Base-by-base conservation (phyloP, 192 early-diverging fungal species). In the Kickxella alabastrina region DNA sequence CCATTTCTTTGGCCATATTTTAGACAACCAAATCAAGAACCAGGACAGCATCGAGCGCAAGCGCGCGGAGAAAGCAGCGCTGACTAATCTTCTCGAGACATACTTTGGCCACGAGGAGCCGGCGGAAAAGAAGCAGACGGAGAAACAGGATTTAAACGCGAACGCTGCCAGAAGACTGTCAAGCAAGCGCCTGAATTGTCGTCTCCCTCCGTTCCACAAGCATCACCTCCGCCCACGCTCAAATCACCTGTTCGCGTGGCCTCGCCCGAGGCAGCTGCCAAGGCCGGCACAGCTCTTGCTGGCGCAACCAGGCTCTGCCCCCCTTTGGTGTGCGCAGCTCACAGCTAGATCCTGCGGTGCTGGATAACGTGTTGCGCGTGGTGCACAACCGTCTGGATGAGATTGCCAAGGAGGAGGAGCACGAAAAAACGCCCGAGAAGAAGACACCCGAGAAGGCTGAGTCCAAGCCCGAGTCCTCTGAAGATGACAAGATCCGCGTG, bases 31-130 rank as follows among this genome's bases (percentile, higher is more conserved):
- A 43, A 23, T 75, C 8, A 52, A 37, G 21, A 52, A 54, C 1
- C 71, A 67, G 47, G 71, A 75, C 43, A 51, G 59, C 13, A 40
- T 52, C 12, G 71, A 66, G 36, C 52, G 71, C 21, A 62, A 55
- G 43, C 40, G 49, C 2, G 71, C 71, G 2, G 59, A 63, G 34
- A 59, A 54, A 25, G 17, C 43, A 2, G 71, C 71, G 3, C 48
- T 75, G 6, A 22, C 4, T 0, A 43, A 59, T 0, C 46, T 75
- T 3, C 60, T 75, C 6, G 58, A 75, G 25, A 7, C 43, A 9
- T 74, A 74, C 39, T 74, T 74, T 59, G 56, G 48, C 4, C 28
- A 24, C n/a, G 31, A 13, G 0, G 12, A 45, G 31, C n/a, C n/a
- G n/a, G n/a, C n/a, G n/a, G n/a, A n/a, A n/a, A n/a, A n/a, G n/a